Conservation (phyloP, 352 stramenopile species). For the Globisporangium nunn region DNA sequence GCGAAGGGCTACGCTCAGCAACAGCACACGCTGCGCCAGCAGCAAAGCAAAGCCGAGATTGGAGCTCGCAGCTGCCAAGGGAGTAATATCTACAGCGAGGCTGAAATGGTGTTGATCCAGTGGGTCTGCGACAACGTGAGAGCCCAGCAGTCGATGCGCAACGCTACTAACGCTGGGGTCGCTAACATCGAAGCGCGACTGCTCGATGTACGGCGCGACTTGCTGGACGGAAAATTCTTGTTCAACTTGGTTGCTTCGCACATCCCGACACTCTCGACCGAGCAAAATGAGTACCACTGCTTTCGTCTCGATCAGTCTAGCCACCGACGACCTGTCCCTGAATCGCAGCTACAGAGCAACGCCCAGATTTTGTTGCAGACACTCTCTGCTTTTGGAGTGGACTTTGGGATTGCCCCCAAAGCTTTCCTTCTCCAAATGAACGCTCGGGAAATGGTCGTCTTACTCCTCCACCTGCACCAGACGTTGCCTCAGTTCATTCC, state of each 20-base stretch:
- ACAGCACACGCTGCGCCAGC: conserved; percentile 6
- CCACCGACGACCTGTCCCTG: conserved; percentile 15
- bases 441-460: conserved; percentile 66
- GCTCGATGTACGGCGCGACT: conserved; percentile 50
- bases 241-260: conserved; percentile 86
- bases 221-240: conserved; percentile 71
- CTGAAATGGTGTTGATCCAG: conserved; percentile 87
- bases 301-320: conserved; percentile 31
- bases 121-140: conserved; percentile 83
- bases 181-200: conserved; percentile 17
- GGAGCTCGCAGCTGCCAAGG: conserved; percentile 29
- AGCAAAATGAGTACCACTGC: conserved; percentile 61
- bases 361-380: conserved; percentile 46
- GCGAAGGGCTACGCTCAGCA: conserved; percentile 66
- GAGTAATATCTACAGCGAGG: conserved; percentile 90
- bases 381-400: conserved; percentile 57
- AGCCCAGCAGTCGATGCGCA: neutral
- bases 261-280: conserved; percentile 69
- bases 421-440: conserved; percentile 55
- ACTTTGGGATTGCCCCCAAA: conserved; percentile 61
- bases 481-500: conserved; percentile 89
- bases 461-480: conserved; percentile 89
- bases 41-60: conserved; percentile 18
- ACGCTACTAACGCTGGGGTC: too few relatives aligned
- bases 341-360: conserved; percentile 50